Evolutionary conservation across 176 grass and related monocot species (phyloP), one percentile per base, ranked within the genome.

Genomic region (Aechmea fasciata): DNA sequence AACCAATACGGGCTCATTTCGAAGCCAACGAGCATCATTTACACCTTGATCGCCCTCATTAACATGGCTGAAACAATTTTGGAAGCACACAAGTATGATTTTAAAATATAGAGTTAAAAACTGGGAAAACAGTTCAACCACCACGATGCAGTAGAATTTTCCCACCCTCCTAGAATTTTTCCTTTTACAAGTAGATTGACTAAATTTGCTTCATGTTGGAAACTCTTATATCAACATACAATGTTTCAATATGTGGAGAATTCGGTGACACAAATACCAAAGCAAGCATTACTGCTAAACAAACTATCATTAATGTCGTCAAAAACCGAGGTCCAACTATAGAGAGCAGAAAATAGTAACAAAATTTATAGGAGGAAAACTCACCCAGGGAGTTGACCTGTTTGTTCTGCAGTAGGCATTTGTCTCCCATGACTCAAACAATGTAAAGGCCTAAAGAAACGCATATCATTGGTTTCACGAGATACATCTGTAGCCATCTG

Each of bases 381-480:
- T 87, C 75, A 91, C 88, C 88, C 88, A 64, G 88, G 84, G 57
- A 91, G 66, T 77, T 91, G 88, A 67, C 84, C 83, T 65, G 88
- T 70, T 77, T 85, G 84, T 85, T 91, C 84, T 69, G 88, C 84
- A 62, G 88, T 91, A 41, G 88, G 88, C 88, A 87, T 91, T 69
- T 85, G 84, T 55, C 68, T 87, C 47, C 86, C 83, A 82, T 97
- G 93, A 83, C 84, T 90, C 69, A 97, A 75, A 68, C 89, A 97
- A 81, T 97, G 89, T 50, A 97, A 86, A 81, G 89, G 93, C 51
- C 83, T 82, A 69, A 90, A 92, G 78, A 97, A 92, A 17, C 89
- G 89, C 82, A 87, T 87, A 76, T 92, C 93, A 75, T 84, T 87
- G 73, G 65, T 80, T 71, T 24, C 75, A 12, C 33, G 75, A 82